Base-by-base conservation (phyloP, 2,329 filamentous ascomycete genomes). In the Didymosphaeria variabile region DNA sequence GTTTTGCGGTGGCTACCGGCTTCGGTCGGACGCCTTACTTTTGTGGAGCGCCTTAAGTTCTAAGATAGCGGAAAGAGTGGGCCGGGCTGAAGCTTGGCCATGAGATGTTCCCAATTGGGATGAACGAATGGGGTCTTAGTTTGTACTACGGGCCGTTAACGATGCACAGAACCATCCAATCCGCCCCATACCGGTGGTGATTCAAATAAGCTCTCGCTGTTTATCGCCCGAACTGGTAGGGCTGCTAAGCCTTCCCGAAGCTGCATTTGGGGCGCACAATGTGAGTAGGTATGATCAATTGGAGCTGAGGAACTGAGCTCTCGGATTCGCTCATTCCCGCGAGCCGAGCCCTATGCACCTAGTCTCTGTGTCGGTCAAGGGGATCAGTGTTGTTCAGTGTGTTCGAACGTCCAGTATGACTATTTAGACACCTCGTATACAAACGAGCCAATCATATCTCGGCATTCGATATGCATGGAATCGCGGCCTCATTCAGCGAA, bases 71-170 rank as follows among this genome's bases (percentile, higher is more conserved):
- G 5, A n/a, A 15, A 51, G 26, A 51, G 32, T 51, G 29, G 47
- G 29, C 34, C 26, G 26, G 17, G 17, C 34, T 51, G 15, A 51
- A 21, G 13, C 49, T 51, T 51, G 49, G 49, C 49, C 49, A 51
- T 23, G 29, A 12, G 36, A 36, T 12, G 23, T 36, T 51, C 49
- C 49, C 31, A 12, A 34, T 51, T 8, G 31, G 31, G 49, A 7
- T 13, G 29, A 49, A 23, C 29, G 46, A 23, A 49, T 10, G 23
- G 23, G 47, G 44, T 23, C 10, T 5, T 47, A 26, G 45, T 47
- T 13, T 21, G 12, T 15, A 47, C 21, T 15, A 5, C 9, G 21
- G 45, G 9, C 26, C 45, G 23, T 15, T 21, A 21, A 21, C 45
- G 45, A 47, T 15, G 40, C 8, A 44, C 17, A 36, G 34, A 36